Conservation (phyloP, 2,329 filamentous ascomycete genomes). For the Leptoxyphium fumago region DNA sequence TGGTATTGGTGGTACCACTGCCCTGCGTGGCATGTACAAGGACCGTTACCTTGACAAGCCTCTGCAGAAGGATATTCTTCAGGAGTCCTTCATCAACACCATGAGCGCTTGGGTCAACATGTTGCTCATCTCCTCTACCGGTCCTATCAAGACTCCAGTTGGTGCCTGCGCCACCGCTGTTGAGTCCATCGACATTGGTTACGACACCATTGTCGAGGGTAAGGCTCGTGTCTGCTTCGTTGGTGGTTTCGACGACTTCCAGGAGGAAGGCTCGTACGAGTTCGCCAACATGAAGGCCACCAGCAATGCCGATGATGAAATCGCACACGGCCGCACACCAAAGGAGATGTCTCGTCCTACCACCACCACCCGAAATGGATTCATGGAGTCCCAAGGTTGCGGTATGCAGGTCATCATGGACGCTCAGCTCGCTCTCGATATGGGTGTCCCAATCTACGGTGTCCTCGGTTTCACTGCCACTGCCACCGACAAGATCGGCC, state of each 20-base stretch:
- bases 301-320: constrained; percentile 93
- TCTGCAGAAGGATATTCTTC: constrained; percentile 94
- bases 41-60: constrained; percentile 94
- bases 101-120: constrained; percentile 99
- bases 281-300: constrained; percentile 99
- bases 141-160: constrained; percentile 95
- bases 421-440: constrained; percentile 84
- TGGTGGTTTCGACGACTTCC: constrained; percentile 97
- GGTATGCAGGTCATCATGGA: constrained; percentile 99
- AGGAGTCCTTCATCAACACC: constrained; percentile 99
- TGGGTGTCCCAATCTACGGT: constrained; percentile 97
- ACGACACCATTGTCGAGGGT: constrained; percentile 95
- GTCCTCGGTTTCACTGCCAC: constrained; percentile 86
- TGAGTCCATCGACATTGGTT: constrained; percentile 93
- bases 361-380: constrained; percentile 90
- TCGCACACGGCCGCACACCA: constrained; percentile 86
- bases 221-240: constrained; percentile 97
- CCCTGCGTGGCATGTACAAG: constrained; percentile 94
- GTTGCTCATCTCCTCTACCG: constrained; percentile 90
- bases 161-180: constrained; percentile 95
- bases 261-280: constrained; percentile 97
- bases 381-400: constrained; percentile 98
- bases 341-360: constrained; percentile 96
- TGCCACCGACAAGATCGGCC: constrained; percentile 97
- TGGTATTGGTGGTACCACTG: constrained; percentile 88